These are phyloP conservation scores for Leptomonas pyrrhocoris DNA, from an alignment of 208 protist species.

Conservation along the genomic window DNA sequence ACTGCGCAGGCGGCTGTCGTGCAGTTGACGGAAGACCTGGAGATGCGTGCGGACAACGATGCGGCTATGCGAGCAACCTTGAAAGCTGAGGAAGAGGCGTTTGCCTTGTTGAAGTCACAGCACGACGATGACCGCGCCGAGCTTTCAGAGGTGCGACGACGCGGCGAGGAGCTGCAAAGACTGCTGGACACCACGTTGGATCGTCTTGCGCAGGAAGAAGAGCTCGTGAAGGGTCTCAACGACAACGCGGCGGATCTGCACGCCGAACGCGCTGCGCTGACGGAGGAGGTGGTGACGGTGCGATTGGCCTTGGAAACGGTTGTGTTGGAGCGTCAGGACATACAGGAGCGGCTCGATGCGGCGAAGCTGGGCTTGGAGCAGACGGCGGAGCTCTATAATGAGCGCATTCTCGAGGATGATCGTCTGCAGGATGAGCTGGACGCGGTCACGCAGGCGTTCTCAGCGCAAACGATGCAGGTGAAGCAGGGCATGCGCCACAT, in stretches of 20 bases:
- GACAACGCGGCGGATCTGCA: slow-evolving; percentile 7
- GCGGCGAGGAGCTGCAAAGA: slow-evolving; percentile 24
- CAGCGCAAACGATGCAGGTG: slow-evolving; percentile 8
- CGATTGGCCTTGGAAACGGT: background rate
- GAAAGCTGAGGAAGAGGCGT: background rate
- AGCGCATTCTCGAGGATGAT: slow-evolving; percentile 13
- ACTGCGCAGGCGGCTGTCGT: slow-evolving; percentile 26
- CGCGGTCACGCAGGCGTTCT: slow-evolving; percentile 6
- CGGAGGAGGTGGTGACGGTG: slow-evolving; percentile 13
- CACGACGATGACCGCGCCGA: slow-evolving; percentile 2
- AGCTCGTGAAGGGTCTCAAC: slow-evolving; percentile 15
- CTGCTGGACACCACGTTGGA: slow-evolving; percentile 3
- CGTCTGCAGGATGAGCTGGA: slow-evolving; percentile 3
- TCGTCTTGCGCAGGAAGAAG: slow-evolving; percentile 8
- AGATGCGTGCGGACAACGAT: background rate
- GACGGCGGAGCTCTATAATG: slow-evolving; percentile 18
- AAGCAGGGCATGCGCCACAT: slow-evolving; percentile 6
- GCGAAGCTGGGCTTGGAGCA: slow-evolving; percentile 16
- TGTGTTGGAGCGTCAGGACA: background rate
- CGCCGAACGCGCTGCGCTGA: background rate
- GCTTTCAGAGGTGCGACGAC: slow-evolving; percentile 13
- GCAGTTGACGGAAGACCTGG: slow-evolving; percentile 17
- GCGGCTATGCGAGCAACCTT: background rate
- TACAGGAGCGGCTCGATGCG: slow-evolving; percentile 9
- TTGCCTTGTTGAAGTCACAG: background rate